Percentiles rank a stretch among this genome's conserved stretches.
These are phyloP conservation scores for Tetradesmus obliquus DNA, from an alignment of 139 green algal genomes.

Conservation along the genomic window DNA sequence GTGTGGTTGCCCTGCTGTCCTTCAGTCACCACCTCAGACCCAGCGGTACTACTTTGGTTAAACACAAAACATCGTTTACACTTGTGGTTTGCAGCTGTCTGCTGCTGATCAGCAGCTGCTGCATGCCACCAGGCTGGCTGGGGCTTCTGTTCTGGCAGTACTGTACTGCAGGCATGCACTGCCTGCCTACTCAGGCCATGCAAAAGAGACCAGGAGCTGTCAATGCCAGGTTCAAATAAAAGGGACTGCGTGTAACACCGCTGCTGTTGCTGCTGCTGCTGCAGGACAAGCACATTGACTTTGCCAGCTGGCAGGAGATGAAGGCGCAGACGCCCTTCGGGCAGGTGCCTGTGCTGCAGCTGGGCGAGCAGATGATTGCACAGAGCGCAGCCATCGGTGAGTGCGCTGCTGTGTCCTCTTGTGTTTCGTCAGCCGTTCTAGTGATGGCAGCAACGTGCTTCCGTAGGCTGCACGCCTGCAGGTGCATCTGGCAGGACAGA, in stretches of 20 bases:
- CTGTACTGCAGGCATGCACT: background rate
- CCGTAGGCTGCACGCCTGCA: background rate
- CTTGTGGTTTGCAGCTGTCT: too few species aligned
- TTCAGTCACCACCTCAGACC: background rate
- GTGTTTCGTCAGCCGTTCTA: too few species aligned
- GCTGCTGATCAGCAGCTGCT: background rate
- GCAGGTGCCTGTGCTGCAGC: constrained; percentile 58
- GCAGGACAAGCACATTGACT: constrained; percentile 43
- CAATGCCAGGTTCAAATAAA: too few species aligned
- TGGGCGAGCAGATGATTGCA: constrained; percentile 21
- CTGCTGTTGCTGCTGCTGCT: background rate
- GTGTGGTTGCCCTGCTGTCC: background rate
- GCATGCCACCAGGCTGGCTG: background rate
- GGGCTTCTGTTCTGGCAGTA: background rate
- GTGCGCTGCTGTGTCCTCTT: background rate
- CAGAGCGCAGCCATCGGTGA: constrained; percentile 51
- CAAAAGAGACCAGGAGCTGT: too few species aligned
- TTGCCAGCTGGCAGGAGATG: background rate
- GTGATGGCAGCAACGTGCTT: background rate
- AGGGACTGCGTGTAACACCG: background rate
- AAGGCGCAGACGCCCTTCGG: constrained; percentile 57
- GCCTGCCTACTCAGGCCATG: too few species aligned
- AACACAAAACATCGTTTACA: too few species aligned
- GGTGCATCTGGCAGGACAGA: background rate
- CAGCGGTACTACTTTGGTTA: too few species aligned